These are phyloP conservation scores for Leucoagaricus sp. DNA, from an alignment of 1,284 basidiomycete species.

Conservation along the genomic window DNA sequence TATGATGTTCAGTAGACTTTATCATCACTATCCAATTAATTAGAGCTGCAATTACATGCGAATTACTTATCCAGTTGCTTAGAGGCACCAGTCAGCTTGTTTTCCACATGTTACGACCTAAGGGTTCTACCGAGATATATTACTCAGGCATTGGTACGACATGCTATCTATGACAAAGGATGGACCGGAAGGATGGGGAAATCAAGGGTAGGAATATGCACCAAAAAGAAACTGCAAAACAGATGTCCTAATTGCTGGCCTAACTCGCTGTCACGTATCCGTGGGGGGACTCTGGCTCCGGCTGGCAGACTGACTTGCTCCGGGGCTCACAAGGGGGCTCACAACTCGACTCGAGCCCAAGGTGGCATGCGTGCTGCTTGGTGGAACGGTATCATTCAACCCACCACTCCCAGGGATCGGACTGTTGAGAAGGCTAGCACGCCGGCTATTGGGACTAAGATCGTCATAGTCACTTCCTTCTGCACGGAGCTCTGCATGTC, in stretches of 20 bases:
- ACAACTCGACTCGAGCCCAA: neutral
- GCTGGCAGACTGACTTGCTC: neutral
- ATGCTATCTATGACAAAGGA: neutral
- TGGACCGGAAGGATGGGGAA: neutral
- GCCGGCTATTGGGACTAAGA: slow-evolving; percentile 29
- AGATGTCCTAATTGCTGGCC: neutral
- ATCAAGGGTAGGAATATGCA: neutral
- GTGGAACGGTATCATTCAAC: neutral
- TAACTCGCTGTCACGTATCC: neutral
- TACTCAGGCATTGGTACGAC: no score
- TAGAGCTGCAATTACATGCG: no score
- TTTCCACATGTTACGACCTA: no score
- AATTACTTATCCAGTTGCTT: no score
- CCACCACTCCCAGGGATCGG: slow-evolving; percentile 17
- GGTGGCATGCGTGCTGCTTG: neutral
- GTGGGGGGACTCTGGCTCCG: slow-evolving; percentile 7
- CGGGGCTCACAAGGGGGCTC: slow-evolving; percentile 12
- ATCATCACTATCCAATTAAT: no score
- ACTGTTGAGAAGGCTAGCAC: slow-evolving; percentile 31
- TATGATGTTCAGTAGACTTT: no score
- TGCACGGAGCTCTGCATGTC: slow-evolving; percentile 68
- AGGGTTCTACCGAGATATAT: no score
- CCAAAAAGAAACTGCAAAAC: neutral
- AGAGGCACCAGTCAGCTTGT: no score
- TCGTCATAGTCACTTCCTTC: slow-evolving; percentile 53